Evolutionary conservation across 75 land plant species (phyloP), one percentile per base, ranked within the genome.

Genomic region (Isoetes taiwanensis): DNA sequence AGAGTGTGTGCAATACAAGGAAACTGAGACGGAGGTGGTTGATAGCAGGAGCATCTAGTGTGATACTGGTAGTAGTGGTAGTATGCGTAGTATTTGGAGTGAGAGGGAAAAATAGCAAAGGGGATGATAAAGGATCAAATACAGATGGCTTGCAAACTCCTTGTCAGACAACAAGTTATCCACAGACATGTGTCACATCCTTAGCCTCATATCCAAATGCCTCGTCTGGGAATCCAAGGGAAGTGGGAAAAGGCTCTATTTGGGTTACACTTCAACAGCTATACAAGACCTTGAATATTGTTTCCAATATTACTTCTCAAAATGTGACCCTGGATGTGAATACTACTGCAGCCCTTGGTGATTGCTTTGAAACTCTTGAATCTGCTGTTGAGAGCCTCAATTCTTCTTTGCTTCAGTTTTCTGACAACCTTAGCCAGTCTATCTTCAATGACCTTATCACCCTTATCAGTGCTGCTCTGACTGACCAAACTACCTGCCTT

Each of bases 101-200:
- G 12, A 16, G n/a, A 16, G 23, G 23, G 50, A 46, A 16, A 16
- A 46, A n/a, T 23, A n/a, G 50, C 5, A n/a, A n/a, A 6, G 16
- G n/a, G 4, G 23, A 23, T 23, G 23, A n/a, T n/a, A 46, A 46
- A 46, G 50, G 50, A 5, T 6, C 21, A 5, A n/a, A 19, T 23
- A 46, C 6, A 6, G 25, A 19, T n/a, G n/a, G n/a, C 50, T 8
- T 46, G 25, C 50, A 46, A 16, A n/a, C n/a, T 19, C 16, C 19
- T 19, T 46, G 50, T n/a, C 6, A 6, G 6, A 16, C 16, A n/a
- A 46, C 50, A 8, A n/a, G n/a, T 23, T 46, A 6, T n/a, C 50
- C 50, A 5, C n/a, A 46, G 16, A 23, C 16, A n/a, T 46, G 50
- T 46, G 50, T 46, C 50, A 19, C 50, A n/a, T 46, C 50, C 8